Percentiles rank a stretch among this genome's conserved stretches.
phyloP scores from a whole-genome alignment of 306 rosid species.

The Canavalia gladiata region DNA sequence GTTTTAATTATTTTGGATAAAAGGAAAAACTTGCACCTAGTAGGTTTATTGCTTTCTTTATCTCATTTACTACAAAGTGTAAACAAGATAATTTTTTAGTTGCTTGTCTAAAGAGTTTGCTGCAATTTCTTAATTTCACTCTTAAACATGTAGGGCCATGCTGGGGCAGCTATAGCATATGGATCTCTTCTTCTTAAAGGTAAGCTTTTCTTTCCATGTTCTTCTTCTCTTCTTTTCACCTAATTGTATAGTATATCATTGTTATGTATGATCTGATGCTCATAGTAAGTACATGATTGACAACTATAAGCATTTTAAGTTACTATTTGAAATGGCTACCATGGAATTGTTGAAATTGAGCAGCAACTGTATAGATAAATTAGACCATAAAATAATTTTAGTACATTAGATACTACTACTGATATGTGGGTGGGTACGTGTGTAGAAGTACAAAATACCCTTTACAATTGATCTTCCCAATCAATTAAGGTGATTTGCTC shows the following conservation, averaged over 20 bases:
- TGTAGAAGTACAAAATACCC: conserved; percentile 22
- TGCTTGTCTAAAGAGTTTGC: conserved; percentile 34
- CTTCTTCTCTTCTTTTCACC: conserved; percentile 15
- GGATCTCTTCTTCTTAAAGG: conserved; percentile 98
- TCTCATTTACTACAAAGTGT: background rate
- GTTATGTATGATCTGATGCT: background rate
- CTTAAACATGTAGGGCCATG: conserved; percentile 72
- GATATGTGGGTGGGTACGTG: background rate
- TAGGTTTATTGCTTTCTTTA: conserved; percentile 17
- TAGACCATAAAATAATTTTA: background rate
- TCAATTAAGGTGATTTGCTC: conserved; percentile 1
- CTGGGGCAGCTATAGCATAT: conserved; percentile 92
- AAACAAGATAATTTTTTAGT: conserved; percentile 1
- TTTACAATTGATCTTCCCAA: conserved; percentile 26
- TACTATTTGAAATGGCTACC: background rate
- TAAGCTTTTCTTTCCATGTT: conserved; percentile 46
- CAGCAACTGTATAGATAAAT: conserved; percentile 19
- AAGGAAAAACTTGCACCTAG: background rate
- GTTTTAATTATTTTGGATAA: background rate
- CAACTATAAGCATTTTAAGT: background rate
- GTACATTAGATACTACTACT: background rate
- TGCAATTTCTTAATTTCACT: conserved; percentile 17
- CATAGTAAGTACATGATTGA: background rate
- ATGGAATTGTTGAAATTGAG: conserved; percentile 11
- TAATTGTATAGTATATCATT: conserved; percentile 17